phyloP scores from a whole-genome alignment of 2,329 filamentous ascomycete species.

The Trichoderma pleuroti region DNA sequence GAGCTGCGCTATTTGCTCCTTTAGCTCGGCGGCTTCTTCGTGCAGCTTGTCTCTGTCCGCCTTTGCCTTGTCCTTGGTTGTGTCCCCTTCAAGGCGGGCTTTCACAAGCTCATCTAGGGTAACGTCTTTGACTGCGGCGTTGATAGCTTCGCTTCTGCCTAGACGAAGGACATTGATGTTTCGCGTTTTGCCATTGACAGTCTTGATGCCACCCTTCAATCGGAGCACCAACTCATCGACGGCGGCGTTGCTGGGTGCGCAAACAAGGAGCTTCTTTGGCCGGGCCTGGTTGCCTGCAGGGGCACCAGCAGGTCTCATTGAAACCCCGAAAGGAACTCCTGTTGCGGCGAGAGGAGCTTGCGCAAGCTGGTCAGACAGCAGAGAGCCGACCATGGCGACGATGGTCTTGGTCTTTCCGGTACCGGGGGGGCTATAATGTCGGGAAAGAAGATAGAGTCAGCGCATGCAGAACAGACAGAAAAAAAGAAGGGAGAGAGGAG shows the following conservation, averaged over 20 bases:
- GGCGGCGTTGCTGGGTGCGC: slow-evolving; percentile 96
- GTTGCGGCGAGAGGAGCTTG: slow-evolving; percentile 31
- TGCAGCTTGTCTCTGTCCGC: slow-evolving; percentile 58
- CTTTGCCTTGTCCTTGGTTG: slow-evolving; percentile 54
- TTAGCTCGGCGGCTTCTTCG: slow-evolving; percentile 66
- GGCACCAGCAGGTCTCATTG: slow-evolving; percentile 29
- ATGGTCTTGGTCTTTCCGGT: slow-evolving; percentile 99
- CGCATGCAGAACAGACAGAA: neutral
- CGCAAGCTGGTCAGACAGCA: slow-evolving; percentile 45
- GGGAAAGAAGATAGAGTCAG: neutral
- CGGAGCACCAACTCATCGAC: slow-evolving; percentile 94
- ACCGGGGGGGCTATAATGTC: slow-evolving; percentile 67
- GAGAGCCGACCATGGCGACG: slow-evolving; percentile 86
- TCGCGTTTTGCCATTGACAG: slow-evolving; percentile 65
- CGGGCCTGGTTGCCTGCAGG: slow-evolving; percentile 29
- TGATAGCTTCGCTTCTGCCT: slow-evolving; percentile 89
- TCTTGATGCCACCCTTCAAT: slow-evolving; percentile 82
- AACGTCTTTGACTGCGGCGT: slow-evolving; percentile 81
- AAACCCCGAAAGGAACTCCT: slow-evolving; percentile 32
- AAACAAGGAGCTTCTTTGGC: slow-evolving; percentile 85
- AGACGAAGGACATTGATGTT: slow-evolving; percentile 86
- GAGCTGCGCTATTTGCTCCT: slow-evolving; percentile 68
- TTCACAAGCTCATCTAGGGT: slow-evolving; percentile 91
- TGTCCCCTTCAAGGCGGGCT: slow-evolving; percentile 61
- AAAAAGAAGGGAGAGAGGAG: neutral